A percentile compares a stretch with the other conserved stretches of the same genome.
These are phyloP conservation scores for Phytophthora ramorum DNA, from an alignment of 352 stramenopile species.

Conservation along the genomic window DNA sequence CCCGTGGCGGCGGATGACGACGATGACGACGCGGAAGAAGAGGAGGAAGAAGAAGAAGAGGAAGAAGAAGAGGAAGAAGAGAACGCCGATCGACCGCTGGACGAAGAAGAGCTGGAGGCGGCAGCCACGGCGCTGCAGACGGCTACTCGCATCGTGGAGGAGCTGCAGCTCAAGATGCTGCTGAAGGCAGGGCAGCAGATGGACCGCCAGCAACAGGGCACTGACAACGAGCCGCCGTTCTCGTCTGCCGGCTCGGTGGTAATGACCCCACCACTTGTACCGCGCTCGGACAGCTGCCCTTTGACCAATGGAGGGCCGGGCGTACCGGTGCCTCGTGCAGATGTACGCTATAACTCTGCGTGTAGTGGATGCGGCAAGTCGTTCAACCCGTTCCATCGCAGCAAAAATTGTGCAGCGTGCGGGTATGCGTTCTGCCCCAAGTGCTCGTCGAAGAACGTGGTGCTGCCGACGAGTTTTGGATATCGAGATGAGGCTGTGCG, in stretches of 20 bases:
- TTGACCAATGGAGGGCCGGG: slow-evolving; percentile 29
- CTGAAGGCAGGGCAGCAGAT: slow-evolving; percentile 57
- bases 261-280: slow-evolving; percentile 4
- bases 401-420: slow-evolving; percentile 62
- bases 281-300: slow-evolving; percentile 10
- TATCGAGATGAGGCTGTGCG: slow-evolving; percentile 55
- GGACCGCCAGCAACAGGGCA: slow-evolving; percentile 41
- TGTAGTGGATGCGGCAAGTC: slow-evolving; percentile 68
- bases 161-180: slow-evolving; percentile 61
- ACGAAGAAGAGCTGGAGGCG: slow-evolving; percentile 53
- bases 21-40: slow-evolving; percentile 60
- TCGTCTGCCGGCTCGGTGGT: slow-evolving; percentile 13
- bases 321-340: slow-evolving; percentile 52
- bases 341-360: slow-evolving; percentile 33
- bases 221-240: slow-evolving; percentile 14
- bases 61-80: slow-evolving; percentile 45
- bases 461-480: slow-evolving; percentile 69
- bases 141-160: slow-evolving; percentile 60
- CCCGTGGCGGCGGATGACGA: slow-evolving; percentile 24
- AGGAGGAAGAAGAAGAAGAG: slow-evolving; percentile 38
- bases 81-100: slow-evolving; percentile 35
- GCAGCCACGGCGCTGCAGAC: slow-evolving; percentile 59
- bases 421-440: slow-evolving; percentile 73
- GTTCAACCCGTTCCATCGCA: slow-evolving; percentile 78
- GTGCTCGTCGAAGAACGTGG: slow-evolving; percentile 59